These are phyloP conservation scores for Pleomassaria siparia DNA, from an alignment of 2,329 filamentous ascomycete genomes.

Conservation along the genomic window DNA sequence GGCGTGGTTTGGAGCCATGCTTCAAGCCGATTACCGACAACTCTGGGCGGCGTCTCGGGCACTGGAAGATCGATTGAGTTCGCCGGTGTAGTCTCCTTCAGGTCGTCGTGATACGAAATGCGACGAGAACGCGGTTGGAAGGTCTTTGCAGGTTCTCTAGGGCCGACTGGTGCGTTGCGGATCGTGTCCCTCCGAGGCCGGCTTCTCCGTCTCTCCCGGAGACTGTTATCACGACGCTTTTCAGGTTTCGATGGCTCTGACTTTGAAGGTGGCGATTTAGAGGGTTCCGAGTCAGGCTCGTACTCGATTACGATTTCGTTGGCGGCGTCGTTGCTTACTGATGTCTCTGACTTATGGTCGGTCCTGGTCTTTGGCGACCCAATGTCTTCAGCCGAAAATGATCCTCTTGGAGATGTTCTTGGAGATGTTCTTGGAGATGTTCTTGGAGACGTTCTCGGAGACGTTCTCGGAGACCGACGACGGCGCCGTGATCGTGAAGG, in stretches of 20 bases:
- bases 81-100: constrained; percentile 17
- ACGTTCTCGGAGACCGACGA: constrained; percentile 30
- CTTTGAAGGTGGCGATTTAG: too few relatives aligned
- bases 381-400: constrained; percentile 34
- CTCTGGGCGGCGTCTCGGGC: constrained; percentile 45
- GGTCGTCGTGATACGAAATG: constrained; percentile 28
- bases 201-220: constrained; percentile 31
- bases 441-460: constrained; percentile 28
- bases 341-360: constrained; percentile 26
- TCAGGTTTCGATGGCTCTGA: constrained; percentile 9
- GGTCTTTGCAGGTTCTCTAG: constrained; percentile 19
- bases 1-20: constrained; percentile 62
- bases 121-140: constrained; percentile 22
- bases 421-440: constrained; percentile 35
- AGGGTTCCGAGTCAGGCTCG: too few relatives aligned
- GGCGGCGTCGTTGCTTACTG: constrained; percentile 22
- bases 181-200: constrained; percentile 29
- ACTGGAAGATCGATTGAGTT: constrained; percentile 15
- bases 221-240: constrained; percentile 22
- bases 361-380: constrained; percentile 21
- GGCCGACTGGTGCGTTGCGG: constrained; percentile 28
- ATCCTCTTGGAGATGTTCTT: constrained; percentile 33
- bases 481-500: constrained; percentile 31
- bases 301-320: constrained; percentile 34
- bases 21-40: constrained; percentile 58